Percentiles rank a stretch among this genome's conserved stretches.
Conservation (phyloP, 306 rosid genomes). For the Quillaja saponaria region DNA sequence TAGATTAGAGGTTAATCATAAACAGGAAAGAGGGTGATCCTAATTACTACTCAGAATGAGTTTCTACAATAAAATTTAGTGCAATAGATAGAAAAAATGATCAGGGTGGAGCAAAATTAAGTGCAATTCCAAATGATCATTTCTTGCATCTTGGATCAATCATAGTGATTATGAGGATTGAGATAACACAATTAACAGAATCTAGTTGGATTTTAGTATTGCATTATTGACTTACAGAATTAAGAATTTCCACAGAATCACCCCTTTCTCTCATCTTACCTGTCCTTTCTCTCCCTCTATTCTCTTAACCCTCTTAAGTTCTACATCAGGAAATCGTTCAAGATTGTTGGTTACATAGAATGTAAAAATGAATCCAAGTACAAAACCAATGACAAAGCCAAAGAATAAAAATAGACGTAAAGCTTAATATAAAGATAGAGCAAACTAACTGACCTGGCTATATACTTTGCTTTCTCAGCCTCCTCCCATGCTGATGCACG, state of each 20-base stretch:
- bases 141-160: background rate
- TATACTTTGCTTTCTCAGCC: constrained; percentile 85
- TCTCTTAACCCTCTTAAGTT: background rate
- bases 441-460: constrained; percentile 70
- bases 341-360: background rate
- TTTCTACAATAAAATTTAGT: too few species aligned
- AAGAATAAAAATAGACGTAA: background rate
- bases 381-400: background rate
- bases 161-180: constrained; percentile 1
- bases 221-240: background rate
- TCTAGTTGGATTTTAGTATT: background rate
- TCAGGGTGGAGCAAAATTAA: background rate
- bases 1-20: background rate
- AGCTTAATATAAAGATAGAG: background rate
- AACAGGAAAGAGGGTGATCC: constrained; percentile 1
- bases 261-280: constrained; percentile 4
- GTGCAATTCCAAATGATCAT: background rate
- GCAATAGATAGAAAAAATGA: too few species aligned
- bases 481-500: constrained; percentile 98
- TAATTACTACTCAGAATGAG: too few species aligned
- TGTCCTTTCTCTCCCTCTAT: background rate
- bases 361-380: background rate
- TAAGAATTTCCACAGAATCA: background rate
- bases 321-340: background rate
- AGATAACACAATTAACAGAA: constrained; percentile 1